A percentile compares a stretch with the other conserved stretches of the same genome.
These are phyloP conservation scores for Cenococcum geophilum DNA, from an alignment of 495 filamentous ascomycete genomes.

Conservation along the genomic window DNA sequence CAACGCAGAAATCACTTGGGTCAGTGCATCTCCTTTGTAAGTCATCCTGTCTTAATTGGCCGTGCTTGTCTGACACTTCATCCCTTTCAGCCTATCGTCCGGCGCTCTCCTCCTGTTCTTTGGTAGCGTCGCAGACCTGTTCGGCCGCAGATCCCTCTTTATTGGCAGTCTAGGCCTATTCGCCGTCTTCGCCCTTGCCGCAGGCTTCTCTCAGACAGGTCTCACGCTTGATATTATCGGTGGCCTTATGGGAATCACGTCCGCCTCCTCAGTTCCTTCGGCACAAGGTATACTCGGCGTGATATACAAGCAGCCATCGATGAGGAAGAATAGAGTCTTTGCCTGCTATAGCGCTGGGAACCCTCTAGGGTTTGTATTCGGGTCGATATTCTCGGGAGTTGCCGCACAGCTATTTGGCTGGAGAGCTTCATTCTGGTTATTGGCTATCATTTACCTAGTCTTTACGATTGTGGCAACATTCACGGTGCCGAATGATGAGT, in stretches of 20 bases:
- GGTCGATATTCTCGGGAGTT: slow-evolving; percentile 59
- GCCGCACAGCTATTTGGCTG: slow-evolving; percentile 62
- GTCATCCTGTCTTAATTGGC: slow-evolving; percentile 20
- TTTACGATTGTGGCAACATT: slow-evolving; percentile 55
- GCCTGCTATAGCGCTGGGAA: slow-evolving; percentile 66
- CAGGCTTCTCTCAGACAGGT: slow-evolving; percentile 56
- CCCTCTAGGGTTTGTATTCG: slow-evolving; percentile 62
- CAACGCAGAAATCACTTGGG: slow-evolving; percentile 65
- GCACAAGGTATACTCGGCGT: slow-evolving; percentile 62
- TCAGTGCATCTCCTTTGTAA: slow-evolving; percentile 53
- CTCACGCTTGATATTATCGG: slow-evolving; percentile 60
- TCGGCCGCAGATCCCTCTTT: slow-evolving; percentile 65
- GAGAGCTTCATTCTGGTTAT: slow-evolving; percentile 59
- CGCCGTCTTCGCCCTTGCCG: slow-evolving; percentile 49
- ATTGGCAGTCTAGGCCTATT: slow-evolving; percentile 60
- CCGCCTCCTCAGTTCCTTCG: slow-evolving; percentile 59
- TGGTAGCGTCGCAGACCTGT: slow-evolving; percentile 67
- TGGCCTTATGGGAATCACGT: slow-evolving; percentile 56
- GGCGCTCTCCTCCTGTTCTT: slow-evolving; percentile 69
- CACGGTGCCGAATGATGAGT: slow-evolving; percentile 57
- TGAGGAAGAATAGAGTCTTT: slow-evolving; percentile 59
- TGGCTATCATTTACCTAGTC: slow-evolving; percentile 56
- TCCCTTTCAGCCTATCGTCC: slow-evolving; percentile 49
- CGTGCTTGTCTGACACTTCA: neutral
- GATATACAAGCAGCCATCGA: slow-evolving; percentile 56